Percentiles rank a stretch among this genome's conserved stretches.
Evolutionary conservation across 164 flowering plant genomes (phyloP).

Genomic region (Nymphaea colorata): DNA sequence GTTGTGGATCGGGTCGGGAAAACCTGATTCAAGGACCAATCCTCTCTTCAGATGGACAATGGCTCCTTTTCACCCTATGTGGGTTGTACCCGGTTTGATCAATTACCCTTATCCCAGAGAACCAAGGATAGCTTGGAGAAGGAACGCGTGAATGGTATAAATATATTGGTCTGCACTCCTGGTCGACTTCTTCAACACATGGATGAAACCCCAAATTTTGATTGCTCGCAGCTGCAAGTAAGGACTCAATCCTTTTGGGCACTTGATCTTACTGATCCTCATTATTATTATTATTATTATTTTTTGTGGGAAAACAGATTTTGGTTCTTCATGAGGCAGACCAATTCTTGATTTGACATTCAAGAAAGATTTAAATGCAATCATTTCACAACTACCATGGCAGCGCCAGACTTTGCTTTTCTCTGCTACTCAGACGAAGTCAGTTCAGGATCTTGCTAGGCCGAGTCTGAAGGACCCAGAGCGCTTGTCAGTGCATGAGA

Average conservation of each 20-base stretch:
- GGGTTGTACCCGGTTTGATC: constrained; percentile 48
- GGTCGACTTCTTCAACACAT: constrained; percentile 98
- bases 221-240: constrained; percentile 95
- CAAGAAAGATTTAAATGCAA: constrained; percentile 61
- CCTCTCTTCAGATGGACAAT: constrained; percentile 36
- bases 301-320: constrained; percentile 44
- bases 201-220: constrained; percentile 94
- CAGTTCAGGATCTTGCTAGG: constrained; percentile 91
- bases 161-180: constrained; percentile 90
- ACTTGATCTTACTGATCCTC: background rate
- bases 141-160: constrained; percentile 55
- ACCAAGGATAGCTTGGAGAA: constrained; percentile 68
- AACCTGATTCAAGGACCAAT: constrained; percentile 69
- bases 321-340: constrained; percentile 98
- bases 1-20: constrained; percentile 60
- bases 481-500: constrained; percentile 79
- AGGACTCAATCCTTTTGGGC: constrained; percentile 3
- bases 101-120: constrained; percentile 62
- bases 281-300: too few species aligned
- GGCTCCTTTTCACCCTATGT: constrained; percentile 42
- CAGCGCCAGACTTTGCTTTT: constrained; percentile 80
- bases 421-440: constrained; percentile 94
- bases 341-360: constrained; percentile 75
- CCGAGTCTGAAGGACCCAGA: constrained; percentile 93
- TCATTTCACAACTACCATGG: constrained; percentile 79